A percentile compares a stretch with the other conserved stretches of the same genome.
Evolutionary conservation across 2,329 filamentous ascomycete species (phyloP).

Genomic region (Fusarium virguliforme): DNA sequence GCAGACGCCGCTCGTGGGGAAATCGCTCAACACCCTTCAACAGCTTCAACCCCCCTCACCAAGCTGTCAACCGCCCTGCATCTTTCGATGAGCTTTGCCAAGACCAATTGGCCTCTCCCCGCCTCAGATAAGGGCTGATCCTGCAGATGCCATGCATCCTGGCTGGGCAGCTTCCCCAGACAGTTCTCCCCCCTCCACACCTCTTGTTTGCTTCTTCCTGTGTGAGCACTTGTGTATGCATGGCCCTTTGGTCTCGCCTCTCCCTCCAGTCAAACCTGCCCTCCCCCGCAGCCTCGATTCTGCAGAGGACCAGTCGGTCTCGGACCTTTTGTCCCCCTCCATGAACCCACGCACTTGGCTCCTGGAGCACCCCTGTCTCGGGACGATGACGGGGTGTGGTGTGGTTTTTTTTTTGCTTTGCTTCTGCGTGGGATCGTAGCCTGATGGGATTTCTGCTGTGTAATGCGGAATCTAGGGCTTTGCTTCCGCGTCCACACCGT

Average conservation of each 20-base stretch:
- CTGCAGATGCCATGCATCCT: constrained; percentile 22
- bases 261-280: background rate
- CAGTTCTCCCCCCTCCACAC: constrained; percentile 25
- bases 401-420: constrained; percentile 2
- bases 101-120: constrained; percentile 22
- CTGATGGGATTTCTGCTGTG: background rate
- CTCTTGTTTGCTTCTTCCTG: constrained; percentile 14
- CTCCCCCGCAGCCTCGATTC: background rate
- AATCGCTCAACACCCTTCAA: constrained; percentile 20
- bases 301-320: background rate
- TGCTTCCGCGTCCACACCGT: background rate
- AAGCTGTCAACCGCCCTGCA: constrained; percentile 14
- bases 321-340: constrained; percentile 9
- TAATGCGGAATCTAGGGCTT: background rate
- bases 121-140: constrained; percentile 5
- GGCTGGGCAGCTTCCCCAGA: constrained; percentile 31
- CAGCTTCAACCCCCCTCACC: background rate
- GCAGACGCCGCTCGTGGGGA: constrained; percentile 10
- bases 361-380: background rate
- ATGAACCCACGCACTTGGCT: constrained; percentile 15
- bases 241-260: constrained; percentile 6
- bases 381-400: background rate
- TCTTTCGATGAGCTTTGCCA: background rate
- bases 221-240: constrained; percentile 12
- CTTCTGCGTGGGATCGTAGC: background rate